These are phyloP conservation scores for Chimonanthus salicifolius DNA, from an alignment of 164 flowering plant genomes.

Conservation along the genomic window DNA sequence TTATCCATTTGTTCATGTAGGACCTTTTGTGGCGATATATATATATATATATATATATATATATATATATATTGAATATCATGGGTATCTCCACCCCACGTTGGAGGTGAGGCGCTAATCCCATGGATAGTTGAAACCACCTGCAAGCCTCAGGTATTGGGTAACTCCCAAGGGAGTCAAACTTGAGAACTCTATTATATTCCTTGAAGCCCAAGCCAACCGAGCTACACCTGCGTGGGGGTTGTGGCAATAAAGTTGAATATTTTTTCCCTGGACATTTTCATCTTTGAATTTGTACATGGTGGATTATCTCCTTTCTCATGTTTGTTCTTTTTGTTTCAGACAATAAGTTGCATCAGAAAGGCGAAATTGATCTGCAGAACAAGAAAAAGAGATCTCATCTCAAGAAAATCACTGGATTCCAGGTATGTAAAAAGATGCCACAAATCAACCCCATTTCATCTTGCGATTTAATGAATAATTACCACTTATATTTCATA, in stretches of 20 bases:
- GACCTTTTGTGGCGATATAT: too few species aligned
- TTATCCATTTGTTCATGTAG: too few species aligned
- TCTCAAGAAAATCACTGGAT: slow-evolving; percentile 92
- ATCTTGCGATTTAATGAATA: background rate
- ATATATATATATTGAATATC: too few species aligned
- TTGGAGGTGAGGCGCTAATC: too few species aligned
- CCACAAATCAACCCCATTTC: background rate
- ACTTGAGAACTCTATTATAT: too few species aligned
- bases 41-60: too few species aligned
- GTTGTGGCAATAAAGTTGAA: background rate
- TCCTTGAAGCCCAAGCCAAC: too few species aligned
- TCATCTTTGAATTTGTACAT: background rate
- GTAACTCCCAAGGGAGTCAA: too few species aligned
- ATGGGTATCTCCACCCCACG: too few species aligned
- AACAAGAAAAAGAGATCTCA: slow-evolving; percentile 88
- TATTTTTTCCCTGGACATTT: background rate
- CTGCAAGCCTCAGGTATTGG: too few species aligned
- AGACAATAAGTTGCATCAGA: slow-evolving; percentile 80
- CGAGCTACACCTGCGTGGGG: too few species aligned
- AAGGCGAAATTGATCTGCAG: slow-evolving; percentile 67
- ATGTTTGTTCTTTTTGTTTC: slow-evolving; percentile 13
- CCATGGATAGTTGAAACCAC: too few species aligned
- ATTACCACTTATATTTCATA: background rate
- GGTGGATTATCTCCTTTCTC: background rate
- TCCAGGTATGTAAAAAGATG: slow-evolving; percentile 54